Evolutionary conservation across 768 basidiomycete species (phyloP).

Genomic region (Floccularia luteovirens): DNA sequence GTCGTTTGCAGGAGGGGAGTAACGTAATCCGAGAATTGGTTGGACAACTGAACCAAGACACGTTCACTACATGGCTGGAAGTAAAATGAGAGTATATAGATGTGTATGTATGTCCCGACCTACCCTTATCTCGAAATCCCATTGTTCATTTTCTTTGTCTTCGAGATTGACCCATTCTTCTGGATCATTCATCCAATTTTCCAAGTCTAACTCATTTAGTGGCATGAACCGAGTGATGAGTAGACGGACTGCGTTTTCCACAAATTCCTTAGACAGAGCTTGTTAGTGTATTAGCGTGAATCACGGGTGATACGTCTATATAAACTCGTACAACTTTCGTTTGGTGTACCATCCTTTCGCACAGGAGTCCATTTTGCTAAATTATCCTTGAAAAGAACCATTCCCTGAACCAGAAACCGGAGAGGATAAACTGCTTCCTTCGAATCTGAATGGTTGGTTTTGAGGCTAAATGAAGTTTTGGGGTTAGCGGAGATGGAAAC

Average conservation of each 20-base stretch:
- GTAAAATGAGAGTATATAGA: conserved; percentile 1
- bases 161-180: conserved; percentile 94
- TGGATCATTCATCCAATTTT: conserved; percentile 80
- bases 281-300: conserved; percentile 3
- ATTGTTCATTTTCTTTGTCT: conserved; percentile 84
- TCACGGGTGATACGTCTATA: background rate
- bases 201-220: conserved; percentile 72
- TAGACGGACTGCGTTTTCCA: conserved; percentile 65
- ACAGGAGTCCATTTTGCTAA: conserved; percentile 69
- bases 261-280: conserved; percentile 65
- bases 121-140: conserved; percentile 91
- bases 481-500: conserved; percentile 4
- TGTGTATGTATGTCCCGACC: conserved; percentile 13
- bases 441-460: conserved; percentile 38
- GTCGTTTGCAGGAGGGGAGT: conserved; percentile 54
- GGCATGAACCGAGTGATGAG: conserved; percentile 84
- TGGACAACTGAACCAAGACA: conserved; percentile 75
- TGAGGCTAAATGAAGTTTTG: background rate
- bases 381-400: conserved; percentile 82
- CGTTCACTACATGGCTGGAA: conserved; percentile 85
- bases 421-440: conserved; percentile 63
- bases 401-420: conserved; percentile 73
- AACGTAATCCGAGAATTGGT: conserved; percentile 64
- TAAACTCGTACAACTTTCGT: conserved; percentile 42
- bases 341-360: conserved; percentile 51